phyloP scores from a whole-genome alignment of 169 alveolate genomes.

The Amoebophrya sp. region DNA sequence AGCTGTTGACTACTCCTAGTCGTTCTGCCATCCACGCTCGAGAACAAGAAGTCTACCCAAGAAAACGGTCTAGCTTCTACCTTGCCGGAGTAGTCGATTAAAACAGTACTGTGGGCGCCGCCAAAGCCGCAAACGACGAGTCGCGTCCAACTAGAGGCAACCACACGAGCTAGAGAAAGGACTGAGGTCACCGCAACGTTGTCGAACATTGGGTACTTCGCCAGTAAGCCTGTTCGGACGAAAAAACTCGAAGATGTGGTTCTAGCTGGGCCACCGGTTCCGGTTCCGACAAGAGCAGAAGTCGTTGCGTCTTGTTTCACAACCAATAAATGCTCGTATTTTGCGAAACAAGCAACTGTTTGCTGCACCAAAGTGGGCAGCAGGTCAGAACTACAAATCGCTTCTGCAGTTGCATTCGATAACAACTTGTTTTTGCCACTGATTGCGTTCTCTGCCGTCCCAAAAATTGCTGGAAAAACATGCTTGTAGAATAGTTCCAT shows the following conservation, averaged over 20 bases:
- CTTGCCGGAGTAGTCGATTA: neutral
- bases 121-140: slow-evolving; percentile 1
- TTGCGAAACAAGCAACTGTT: neutral
- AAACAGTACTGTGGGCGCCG: neutral
- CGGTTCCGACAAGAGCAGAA: neutral
- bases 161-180: neutral
- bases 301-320: neutral
- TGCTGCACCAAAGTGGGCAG: neutral
- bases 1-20: too few relatives aligned
- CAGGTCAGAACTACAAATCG: neutral
- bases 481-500: neutral
- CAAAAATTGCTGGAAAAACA: neutral
- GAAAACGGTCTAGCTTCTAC: neutral
- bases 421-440: neutral
- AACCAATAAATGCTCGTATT: neutral
- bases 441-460: neutral
- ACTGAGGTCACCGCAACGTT: neutral
- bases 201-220: neutral
- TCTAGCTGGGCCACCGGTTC: too few relatives aligned
- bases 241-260: too few relatives aligned
- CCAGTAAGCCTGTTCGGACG: neutral
- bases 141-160: neutral
- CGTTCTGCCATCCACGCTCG: neutral
- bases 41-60: neutral
- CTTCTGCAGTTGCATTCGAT: neutral